phyloP scores from a whole-genome alignment of 1,139 yeast genomes.

The Debaryomycetaceae sp. region DNA sequence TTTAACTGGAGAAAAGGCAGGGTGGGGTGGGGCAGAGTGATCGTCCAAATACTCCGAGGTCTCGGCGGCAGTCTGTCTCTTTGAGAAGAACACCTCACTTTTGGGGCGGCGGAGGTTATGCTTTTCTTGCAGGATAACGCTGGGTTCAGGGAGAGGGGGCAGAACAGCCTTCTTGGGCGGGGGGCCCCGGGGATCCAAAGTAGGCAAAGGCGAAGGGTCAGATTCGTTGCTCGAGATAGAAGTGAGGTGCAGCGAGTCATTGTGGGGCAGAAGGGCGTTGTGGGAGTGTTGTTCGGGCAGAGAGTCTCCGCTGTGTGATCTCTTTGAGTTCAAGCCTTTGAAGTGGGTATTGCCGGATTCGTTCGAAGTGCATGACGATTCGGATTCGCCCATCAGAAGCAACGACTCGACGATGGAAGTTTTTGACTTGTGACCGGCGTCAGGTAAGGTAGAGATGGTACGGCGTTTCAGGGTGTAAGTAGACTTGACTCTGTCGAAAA shows the following conservation, averaged over 20 bases:
- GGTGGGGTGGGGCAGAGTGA: no score
- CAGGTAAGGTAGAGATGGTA: constrained; percentile 5
- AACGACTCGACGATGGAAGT: constrained; percentile 21
- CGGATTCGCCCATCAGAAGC: constrained; percentile 22
- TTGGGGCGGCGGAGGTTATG: no score
- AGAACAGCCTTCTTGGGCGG: no score
- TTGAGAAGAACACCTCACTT: no score
- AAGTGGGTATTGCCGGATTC: constrained; percentile 5
- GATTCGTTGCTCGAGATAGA: no score
- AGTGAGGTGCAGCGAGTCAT: not conserved
- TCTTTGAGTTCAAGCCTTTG: not conserved
- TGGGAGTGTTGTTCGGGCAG: not conserved
- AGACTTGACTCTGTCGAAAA: not conserved
- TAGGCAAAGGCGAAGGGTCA: not conserved
- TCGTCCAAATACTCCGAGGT: no score
- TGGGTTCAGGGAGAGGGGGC: no score
- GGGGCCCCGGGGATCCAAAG: not conserved
- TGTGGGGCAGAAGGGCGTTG: not conserved
- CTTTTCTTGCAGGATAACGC: no score
- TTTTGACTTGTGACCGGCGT: constrained; percentile 7
- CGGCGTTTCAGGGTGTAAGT: constrained; percentile 2
- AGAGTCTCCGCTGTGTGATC: not conserved
- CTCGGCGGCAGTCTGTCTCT: no score
- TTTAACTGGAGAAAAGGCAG: no score
- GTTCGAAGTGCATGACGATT: constrained; percentile 23